Conservation (phyloP, 805 yeast genomes). For the Saccharomycopsis fodiens region DNA sequence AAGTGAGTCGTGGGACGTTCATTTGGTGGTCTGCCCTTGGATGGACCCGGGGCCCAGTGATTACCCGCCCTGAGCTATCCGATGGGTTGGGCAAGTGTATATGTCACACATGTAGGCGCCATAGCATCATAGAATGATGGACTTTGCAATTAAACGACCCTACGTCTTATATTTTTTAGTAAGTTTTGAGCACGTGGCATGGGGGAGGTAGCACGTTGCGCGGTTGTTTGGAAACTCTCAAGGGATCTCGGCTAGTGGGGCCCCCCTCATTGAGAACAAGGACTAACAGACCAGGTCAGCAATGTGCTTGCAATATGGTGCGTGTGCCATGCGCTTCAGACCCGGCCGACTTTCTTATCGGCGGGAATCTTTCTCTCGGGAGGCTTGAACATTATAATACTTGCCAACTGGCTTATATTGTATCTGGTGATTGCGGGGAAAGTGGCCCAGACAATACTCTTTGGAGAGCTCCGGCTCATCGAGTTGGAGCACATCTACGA, state of each 20-base stretch:
- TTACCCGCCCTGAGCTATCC: too few species aligned
- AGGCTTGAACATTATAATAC: constrained; percentile 37
- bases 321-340: constrained; percentile 23
- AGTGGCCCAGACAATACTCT: constrained; percentile 43
- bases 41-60: too few species aligned
- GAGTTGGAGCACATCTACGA: constrained; percentile 73
- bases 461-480: constrained; percentile 67
- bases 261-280: background rate
- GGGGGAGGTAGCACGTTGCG: too few species aligned
- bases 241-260: too few species aligned
- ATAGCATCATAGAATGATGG: background rate
- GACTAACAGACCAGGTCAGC: constrained; percentile 23
- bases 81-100: background rate
- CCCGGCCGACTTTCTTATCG: constrained; percentile 29
- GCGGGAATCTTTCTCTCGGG: constrained; percentile 44
- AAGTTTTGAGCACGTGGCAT: too few species aligned
- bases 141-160: background rate
- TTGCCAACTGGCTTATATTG: constrained; percentile 39
- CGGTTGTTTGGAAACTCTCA: too few species aligned
- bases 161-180: background rate
- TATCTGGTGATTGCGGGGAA: constrained; percentile 36
- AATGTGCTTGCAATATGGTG: constrained; percentile 29
- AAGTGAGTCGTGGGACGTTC: too few species aligned
- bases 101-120: background rate
- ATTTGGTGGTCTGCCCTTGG: too few species aligned